Evolutionary conservation across 129 eudicot genomes (phyloP).

Genomic region (Scalesia atractyloides): DNA sequence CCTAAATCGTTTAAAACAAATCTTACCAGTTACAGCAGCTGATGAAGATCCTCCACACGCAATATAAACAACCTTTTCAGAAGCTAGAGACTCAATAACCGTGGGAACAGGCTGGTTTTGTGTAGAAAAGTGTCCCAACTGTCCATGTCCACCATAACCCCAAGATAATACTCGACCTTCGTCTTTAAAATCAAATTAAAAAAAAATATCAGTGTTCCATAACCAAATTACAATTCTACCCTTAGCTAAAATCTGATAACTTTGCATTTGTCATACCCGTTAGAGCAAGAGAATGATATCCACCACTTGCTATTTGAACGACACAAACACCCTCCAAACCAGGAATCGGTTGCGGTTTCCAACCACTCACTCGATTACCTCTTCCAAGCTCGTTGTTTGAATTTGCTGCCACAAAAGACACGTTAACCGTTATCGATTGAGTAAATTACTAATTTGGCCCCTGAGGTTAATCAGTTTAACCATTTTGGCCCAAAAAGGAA

Average conservation of each 20-base stretch:
- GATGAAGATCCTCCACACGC: slow-evolving; percentile 98
- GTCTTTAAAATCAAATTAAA: slow-evolving; percentile 47
- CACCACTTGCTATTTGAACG: slow-evolving; percentile 88
- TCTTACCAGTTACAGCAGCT: slow-evolving; percentile 93
- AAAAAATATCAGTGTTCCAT: slow-evolving; percentile 12
- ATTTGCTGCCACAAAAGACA: slow-evolving; percentile 55
- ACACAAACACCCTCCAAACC: slow-evolving; percentile 63
- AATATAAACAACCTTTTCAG: slow-evolving; percentile 67
- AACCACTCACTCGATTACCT: slow-evolving; percentile 86
- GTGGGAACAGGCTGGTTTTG: slow-evolving; percentile 70
- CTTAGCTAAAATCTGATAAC: not conserved
- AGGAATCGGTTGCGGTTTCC: slow-evolving; percentile 81
- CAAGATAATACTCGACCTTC: slow-evolving; percentile 84
- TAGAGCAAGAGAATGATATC: slow-evolving; percentile 96
- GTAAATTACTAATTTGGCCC: too few species aligned
- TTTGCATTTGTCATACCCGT: slow-evolving; percentile 56
- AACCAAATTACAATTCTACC: not conserved
- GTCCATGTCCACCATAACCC: slow-evolving; percentile 99
- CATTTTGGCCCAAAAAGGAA: too few species aligned
- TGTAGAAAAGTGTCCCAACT: slow-evolving; percentile 79
- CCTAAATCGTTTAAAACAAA: not conserved
- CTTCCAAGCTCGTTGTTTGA: slow-evolving; percentile 96
- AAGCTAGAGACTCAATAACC: slow-evolving; percentile 59
- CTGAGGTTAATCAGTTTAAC: too few species aligned
- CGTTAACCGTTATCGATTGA: not conserved